Conservation (phyloP, 1,284 basidiomycete genomes). For the Ustilago tritici region DNA sequence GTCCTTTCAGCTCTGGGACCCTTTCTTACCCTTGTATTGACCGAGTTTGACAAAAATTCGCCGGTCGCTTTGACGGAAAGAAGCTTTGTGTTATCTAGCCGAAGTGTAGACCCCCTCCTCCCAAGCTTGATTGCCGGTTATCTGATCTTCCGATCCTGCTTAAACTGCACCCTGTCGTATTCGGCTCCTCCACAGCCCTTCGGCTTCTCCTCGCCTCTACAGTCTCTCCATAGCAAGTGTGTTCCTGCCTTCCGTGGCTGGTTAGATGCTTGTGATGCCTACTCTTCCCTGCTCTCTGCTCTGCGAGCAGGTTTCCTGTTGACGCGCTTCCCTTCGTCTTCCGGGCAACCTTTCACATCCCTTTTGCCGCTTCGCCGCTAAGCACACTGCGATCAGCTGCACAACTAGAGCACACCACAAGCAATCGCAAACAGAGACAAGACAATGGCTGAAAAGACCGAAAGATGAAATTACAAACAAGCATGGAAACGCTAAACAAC, state of each 20-base stretch:
- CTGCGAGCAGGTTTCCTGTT: no score
- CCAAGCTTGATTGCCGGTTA: neutral
- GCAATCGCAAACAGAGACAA: conserved; percentile 1
- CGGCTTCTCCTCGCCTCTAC: no score
- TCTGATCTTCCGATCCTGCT: neutral
- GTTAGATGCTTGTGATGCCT: no score
- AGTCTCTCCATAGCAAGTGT: no score
- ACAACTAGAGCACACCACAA: neutral
- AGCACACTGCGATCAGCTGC: neutral
- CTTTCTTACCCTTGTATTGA: neutral
- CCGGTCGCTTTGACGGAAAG: neutral
- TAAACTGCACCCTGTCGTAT: no score
- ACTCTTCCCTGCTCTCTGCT: no score
- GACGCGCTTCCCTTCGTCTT: no score
- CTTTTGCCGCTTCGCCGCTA: neutral
- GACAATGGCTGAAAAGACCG: conserved; percentile 13
- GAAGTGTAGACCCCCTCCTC: neutral
- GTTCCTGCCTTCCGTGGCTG: no score
- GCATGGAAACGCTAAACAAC: neutral
- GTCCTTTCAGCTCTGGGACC: neutral
- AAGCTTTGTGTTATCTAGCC: conserved; percentile 7
- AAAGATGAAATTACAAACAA: conserved; percentile 27
- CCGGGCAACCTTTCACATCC: no score
- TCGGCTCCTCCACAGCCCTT: no score
- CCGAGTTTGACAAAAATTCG: neutral